A percentile compares a stretch with the other conserved stretches of the same genome.
These are phyloP conservation scores for Coix lacrymajobi DNA, from an alignment of 176 grass and related monocot genomes.

Conservation along the genomic window DNA sequence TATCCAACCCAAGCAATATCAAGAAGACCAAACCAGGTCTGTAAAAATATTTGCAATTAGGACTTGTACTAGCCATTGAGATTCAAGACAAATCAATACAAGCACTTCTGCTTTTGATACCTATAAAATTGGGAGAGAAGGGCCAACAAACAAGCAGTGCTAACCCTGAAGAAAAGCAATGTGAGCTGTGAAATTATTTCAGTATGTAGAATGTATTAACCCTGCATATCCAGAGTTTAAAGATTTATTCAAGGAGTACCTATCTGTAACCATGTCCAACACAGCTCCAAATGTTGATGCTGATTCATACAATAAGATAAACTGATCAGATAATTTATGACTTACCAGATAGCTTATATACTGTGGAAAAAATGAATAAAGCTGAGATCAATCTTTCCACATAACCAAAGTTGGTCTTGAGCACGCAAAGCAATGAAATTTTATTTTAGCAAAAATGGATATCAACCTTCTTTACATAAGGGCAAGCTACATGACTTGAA, in stretches of 20 bases:
- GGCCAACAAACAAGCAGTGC: conserved; percentile 90
- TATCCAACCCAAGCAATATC: conserved; percentile 87
- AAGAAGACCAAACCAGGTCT: conserved; percentile 91
- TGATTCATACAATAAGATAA: conserved; percentile 39
- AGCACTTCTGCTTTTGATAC: conserved; percentile 25
- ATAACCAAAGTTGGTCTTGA: conserved; percentile 1
- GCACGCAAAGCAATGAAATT: not conserved
- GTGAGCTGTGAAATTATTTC: conserved; percentile 35
- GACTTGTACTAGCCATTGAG: not conserved
- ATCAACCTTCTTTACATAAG: not conserved
- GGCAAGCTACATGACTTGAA: not conserved
- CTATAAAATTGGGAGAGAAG: conserved; percentile 97
- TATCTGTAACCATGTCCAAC: conserved; percentile 99
- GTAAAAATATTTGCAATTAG: conserved; percentile 28
- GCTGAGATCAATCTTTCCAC: not conserved
- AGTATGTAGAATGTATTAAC: conserved; percentile 7
- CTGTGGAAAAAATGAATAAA: not conserved
- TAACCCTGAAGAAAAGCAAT: conserved; percentile 77
- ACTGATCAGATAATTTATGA: conserved; percentile 21
- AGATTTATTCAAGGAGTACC: conserved; percentile 45
- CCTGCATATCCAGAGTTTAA: conserved; percentile 14
- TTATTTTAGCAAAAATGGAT: not conserved
- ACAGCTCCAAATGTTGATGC: conserved; percentile 99
- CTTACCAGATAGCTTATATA: not conserved
- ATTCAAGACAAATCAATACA: conserved; percentile 1